phyloP scores from a whole-genome alignment of 495 filamentous ascomycete genomes.

The Lophium mytilinum region DNA sequence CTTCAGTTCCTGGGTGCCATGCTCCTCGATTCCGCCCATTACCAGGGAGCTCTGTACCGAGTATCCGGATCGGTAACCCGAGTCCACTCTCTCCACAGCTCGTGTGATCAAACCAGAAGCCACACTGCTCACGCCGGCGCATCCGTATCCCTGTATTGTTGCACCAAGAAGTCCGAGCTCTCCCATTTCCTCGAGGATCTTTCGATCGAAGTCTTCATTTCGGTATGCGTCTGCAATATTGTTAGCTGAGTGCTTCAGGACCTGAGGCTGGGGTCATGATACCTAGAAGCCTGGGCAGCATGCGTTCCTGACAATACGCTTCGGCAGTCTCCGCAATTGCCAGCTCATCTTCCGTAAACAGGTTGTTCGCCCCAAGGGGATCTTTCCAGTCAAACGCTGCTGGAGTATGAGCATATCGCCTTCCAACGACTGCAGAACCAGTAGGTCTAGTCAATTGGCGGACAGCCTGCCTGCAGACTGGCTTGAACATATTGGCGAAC shows the following conservation, averaged over 20 bases:
- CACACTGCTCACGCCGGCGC: conserved; percentile 87
- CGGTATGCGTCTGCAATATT: conserved; percentile 76
- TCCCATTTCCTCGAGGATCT: conserved; percentile 92
- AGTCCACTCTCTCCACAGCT: conserved; percentile 93
- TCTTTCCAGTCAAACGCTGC: conserved; percentile 86
- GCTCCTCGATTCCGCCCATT: conserved; percentile 96
- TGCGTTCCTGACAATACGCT: conserved; percentile 82
- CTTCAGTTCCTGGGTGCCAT: conserved; percentile 83
- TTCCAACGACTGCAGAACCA: conserved; percentile 27
- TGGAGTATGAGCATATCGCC: conserved; percentile 44
- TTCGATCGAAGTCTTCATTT: conserved; percentile 82
- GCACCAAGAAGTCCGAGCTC: conserved; percentile 86
- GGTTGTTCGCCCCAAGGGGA: conserved; percentile 62
- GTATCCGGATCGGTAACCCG: conserved; percentile 91
- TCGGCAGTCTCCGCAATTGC: conserved; percentile 83
- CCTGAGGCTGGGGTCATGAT: conserved; percentile 5
- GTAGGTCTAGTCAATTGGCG: conserved; percentile 29
- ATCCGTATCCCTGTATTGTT: conserved; percentile 86
- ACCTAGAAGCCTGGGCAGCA: conserved; percentile 85
- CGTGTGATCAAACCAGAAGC: conserved; percentile 89
- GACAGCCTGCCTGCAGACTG: conserved; percentile 29
- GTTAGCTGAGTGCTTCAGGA: neutral
- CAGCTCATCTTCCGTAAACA: conserved; percentile 82
- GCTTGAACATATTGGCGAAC: conserved; percentile 34
- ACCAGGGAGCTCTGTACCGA: conserved; percentile 90